A percentile compares a stretch with the other conserved stretches of the same genome.
phyloP scores from a whole-genome alignment of 257 asterid species.

The Primulina eburnea region DNA sequence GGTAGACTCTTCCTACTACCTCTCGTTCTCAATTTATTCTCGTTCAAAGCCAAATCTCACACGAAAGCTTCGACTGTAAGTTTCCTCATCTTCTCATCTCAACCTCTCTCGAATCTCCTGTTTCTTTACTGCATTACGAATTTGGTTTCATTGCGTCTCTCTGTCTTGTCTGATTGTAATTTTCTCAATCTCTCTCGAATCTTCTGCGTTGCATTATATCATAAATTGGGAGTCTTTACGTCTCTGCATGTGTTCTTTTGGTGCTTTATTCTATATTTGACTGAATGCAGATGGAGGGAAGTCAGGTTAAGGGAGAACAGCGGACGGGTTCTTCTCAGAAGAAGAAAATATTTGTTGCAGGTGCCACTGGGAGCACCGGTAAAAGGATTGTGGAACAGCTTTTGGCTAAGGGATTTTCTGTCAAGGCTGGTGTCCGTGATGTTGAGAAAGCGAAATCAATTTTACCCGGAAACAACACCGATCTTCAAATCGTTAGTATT shows the following conservation, averaged over 20 bases:
- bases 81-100: constrained; percentile 1
- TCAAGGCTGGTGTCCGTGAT: constrained; percentile 89
- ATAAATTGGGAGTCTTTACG: neutral
- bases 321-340: constrained; percentile 33
- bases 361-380: constrained; percentile 92
- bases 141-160: neutral
- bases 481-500: constrained; percentile 75
- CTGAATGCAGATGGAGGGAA: constrained; percentile 60
- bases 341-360: constrained; percentile 84
- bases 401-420: constrained; percentile 80
- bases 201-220: constrained; percentile 21
- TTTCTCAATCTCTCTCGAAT: neutral
- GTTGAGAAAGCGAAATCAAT: constrained; percentile 72
- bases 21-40: constrained; percentile 33
- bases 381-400: constrained; percentile 93
- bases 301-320: constrained; percentile 52
- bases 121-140: neutral
- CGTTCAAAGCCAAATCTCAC: constrained; percentile 27
- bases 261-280: constrained; percentile 4
- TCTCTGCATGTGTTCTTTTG: neutral
- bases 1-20: constrained; percentile 37
- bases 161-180: neutral
- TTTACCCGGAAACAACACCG: constrained; percentile 53
- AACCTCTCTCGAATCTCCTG: constrained; percentile 1
- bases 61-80: constrained; percentile 48